A percentile compares a stretch with the other conserved stretches of the same genome.
These are phyloP conservation scores for Prunus dulcis DNA, from an alignment of 306 rosid genomes.

Conservation along the genomic window DNA sequence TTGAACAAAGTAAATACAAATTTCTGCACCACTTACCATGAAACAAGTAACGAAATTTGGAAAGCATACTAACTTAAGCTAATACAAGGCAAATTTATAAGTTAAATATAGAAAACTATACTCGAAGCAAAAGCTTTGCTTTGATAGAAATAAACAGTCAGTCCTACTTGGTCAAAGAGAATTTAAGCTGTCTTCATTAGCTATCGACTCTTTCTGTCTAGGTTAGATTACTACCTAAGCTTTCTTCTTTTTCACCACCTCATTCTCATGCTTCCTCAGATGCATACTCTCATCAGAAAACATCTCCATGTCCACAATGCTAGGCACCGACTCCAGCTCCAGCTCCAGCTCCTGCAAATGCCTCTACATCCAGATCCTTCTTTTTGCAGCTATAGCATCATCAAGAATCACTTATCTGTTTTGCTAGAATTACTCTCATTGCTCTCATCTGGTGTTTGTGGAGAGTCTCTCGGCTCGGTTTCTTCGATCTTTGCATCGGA, in stretches of 20 bases:
- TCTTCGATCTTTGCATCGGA: constrained; percentile 45
- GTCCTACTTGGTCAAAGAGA: constrained; percentile 3
- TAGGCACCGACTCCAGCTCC: background rate
- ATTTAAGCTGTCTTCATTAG: background rate
- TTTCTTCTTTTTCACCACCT: background rate
- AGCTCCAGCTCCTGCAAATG: too few species aligned
- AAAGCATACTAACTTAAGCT: background rate
- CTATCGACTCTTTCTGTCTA: background rate
- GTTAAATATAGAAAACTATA: background rate
- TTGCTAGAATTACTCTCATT: constrained; percentile 47
- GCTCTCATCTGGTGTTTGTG: constrained; percentile 32
- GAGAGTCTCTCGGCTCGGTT: constrained; percentile 34
- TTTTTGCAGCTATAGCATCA: constrained; percentile 28
- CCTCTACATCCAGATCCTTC: constrained; percentile 22
- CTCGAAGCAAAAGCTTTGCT: background rate
- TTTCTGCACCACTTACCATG: background rate
- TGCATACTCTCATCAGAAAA: background rate
- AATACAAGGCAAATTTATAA: background rate
- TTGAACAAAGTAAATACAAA: background rate
- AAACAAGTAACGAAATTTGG: background rate
- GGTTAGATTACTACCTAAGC: background rate
- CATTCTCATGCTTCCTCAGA: background rate
- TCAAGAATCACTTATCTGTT: constrained; percentile 39
- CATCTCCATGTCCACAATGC: background rate
- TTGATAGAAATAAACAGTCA: background rate